phyloP scores from a whole-genome alignment of 1,139 yeast species.

The Yamadazyma jaroonii region DNA sequence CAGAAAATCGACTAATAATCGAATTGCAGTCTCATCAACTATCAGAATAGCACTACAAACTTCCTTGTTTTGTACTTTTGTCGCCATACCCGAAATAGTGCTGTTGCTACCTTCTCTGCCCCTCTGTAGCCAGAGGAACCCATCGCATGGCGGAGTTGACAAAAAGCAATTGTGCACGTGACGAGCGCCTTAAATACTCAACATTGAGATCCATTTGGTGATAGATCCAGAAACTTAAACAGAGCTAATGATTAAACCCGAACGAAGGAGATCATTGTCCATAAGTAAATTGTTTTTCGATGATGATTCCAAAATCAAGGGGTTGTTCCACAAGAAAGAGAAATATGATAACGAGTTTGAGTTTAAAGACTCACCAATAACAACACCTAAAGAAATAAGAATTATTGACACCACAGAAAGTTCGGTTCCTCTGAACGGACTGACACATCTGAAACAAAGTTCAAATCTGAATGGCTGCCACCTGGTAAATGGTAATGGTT shows the following conservation, averaged over 20 bases:
- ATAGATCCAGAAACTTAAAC: constrained; percentile 3
- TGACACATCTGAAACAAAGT: too few relatives aligned
- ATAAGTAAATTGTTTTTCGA: constrained; percentile 10
- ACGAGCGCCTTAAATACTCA: too few relatives aligned
- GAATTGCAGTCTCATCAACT: too few relatives aligned
- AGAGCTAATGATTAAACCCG: constrained; percentile 12
- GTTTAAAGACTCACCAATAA: neutral
- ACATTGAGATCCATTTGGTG: neutral
- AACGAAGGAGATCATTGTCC: constrained; percentile 14
- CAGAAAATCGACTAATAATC: too few relatives aligned
- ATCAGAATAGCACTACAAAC: neutral
- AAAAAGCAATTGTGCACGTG: neutral
- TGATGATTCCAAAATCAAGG: constrained; percentile 19
- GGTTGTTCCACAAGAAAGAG: constrained; percentile 18
- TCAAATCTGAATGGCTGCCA: too few relatives aligned
- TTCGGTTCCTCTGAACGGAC: too few relatives aligned
- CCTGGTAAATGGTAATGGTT: too few relatives aligned
- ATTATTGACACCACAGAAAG: too few relatives aligned
- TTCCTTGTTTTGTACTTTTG: too few relatives aligned
- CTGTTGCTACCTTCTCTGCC: neutral
- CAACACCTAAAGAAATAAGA: neutral
- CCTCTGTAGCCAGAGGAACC: neutral
- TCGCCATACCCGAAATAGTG: too few relatives aligned
- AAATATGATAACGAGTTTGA: constrained; percentile 1
- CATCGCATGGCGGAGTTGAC: neutral